These are phyloP conservation scores for Phyllosticta paracitricarpa DNA, from an alignment of 2,329 filamentous ascomycete species.

Conservation along the genomic window DNA sequence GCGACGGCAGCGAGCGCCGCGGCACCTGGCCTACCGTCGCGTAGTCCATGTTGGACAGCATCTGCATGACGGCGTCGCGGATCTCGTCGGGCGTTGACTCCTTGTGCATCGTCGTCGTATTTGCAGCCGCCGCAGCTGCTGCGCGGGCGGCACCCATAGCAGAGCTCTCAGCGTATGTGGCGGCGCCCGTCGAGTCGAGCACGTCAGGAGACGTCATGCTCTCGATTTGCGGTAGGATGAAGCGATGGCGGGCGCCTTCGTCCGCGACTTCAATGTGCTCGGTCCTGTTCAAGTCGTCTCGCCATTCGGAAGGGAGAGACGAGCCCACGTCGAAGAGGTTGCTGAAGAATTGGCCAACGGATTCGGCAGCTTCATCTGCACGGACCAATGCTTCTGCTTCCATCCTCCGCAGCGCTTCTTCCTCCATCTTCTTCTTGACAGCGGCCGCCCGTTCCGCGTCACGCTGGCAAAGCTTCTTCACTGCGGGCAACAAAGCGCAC, in stretches of 20 bases:
- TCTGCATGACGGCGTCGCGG: background rate
- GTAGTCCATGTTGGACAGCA: background rate
- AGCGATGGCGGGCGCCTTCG: background rate
- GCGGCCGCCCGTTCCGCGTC: constrained; percentile 5
- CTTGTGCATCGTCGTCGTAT: background rate
- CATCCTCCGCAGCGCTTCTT: background rate
- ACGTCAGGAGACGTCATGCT: background rate
- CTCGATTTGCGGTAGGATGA: background rate
- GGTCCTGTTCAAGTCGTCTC: background rate
- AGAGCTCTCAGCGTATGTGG: constrained; percentile 5
- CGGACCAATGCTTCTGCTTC: constrained; percentile 5
- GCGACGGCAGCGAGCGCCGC: background rate
- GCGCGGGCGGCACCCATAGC: constrained; percentile 5
- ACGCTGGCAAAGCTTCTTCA: constrained; percentile 23
- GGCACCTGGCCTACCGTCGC: background rate
- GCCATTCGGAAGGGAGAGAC: background rate
- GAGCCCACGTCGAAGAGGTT: background rate
- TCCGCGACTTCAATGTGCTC: constrained; percentile 3
- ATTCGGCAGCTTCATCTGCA: constrained; percentile 4
- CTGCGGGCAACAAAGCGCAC: constrained; percentile 24
- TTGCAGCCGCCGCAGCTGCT: background rate
- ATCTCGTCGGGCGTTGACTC: background rate
- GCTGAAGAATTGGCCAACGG: constrained; percentile 6
- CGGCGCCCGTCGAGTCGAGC: background rate
- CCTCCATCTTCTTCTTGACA: constrained; percentile 1